phyloP scores from a whole-genome alignment of 2,329 filamentous ascomycete species.

The Cryphonectria radicalis region DNA sequence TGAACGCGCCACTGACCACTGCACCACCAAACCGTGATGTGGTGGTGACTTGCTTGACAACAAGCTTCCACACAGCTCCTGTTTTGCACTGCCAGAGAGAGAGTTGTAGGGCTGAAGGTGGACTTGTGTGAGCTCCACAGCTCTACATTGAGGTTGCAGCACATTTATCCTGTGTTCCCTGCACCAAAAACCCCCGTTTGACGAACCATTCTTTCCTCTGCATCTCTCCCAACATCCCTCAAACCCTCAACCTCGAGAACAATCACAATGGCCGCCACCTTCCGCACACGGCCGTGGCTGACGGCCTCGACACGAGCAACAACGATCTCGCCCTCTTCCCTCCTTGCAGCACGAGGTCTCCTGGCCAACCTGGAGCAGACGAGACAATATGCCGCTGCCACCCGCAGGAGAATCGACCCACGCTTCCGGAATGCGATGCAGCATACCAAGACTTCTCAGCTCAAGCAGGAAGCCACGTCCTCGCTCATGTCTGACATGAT shows the following conservation, averaged over 20 bases:
- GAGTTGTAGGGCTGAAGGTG: not conserved
- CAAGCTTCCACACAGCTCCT: not conserved
- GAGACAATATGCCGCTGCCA: slow-evolving; percentile 7
- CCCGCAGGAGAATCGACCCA: slow-evolving; percentile 12
- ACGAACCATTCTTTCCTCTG: not conserved
- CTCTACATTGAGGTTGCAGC: not conserved
- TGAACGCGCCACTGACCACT: slow-evolving; percentile 3
- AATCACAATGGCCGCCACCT: slow-evolving; percentile 27
- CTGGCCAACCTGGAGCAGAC: slow-evolving; percentile 22
- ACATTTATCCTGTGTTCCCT: not conserved
- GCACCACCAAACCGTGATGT: not conserved
- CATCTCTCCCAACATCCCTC: not conserved
- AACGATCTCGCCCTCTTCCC: not conserved
- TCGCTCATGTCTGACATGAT: slow-evolving; percentile 12
- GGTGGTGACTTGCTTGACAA: not conserved
- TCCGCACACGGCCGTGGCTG: slow-evolving; percentile 29
- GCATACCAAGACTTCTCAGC: not conserved
- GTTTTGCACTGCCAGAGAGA: not conserved
- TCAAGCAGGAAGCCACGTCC: slow-evolving; percentile 21
- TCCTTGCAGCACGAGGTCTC: slow-evolving; percentile 3
- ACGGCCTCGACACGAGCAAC: not conserved
- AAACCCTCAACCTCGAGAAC: not conserved
- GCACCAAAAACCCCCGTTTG: not conserved
- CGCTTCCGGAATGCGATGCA: slow-evolving; percentile 10
- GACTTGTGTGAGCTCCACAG: not conserved